Percentiles rank a stretch among this genome's conserved stretches.
phyloP scores from a whole-genome alignment of 768 basidiomycete genomes.

The Collybia nuda region DNA sequence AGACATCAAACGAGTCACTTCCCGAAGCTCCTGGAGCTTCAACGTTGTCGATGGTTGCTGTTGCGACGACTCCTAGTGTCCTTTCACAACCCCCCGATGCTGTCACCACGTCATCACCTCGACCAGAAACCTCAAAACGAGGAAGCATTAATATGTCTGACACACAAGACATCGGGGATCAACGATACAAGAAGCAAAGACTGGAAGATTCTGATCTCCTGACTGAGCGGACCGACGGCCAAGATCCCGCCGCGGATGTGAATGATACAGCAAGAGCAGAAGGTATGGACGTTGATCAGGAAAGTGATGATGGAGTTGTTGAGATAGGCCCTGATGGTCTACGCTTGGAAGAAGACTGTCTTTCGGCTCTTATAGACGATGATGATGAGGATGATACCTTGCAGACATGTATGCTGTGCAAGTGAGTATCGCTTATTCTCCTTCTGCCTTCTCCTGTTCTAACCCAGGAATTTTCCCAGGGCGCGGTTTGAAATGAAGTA shows the following conservation, averaged over 20 bases:
- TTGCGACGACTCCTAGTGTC: neutral
- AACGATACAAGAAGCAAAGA: slow-evolving; percentile 12
- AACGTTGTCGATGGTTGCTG: neutral
- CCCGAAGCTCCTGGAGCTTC: no score
- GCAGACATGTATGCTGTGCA: slow-evolving; percentile 49
- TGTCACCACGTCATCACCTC: neutral
- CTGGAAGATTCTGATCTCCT: slow-evolving; percentile 1
- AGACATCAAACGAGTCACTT: no score
- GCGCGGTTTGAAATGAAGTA: slow-evolving; percentile 31
- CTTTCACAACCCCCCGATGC: neutral
- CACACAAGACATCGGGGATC: neutral
- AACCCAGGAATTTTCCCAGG: slow-evolving; percentile 19
- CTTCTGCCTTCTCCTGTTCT: neutral
- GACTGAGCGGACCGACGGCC: neutral
- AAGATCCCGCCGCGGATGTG: neutral
- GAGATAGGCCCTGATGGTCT: slow-evolving; percentile 42
- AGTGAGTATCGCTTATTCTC: slow-evolving; percentile 34
- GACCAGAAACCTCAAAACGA: slow-evolving; percentile 11
- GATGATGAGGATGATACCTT: slow-evolving; percentile 25
- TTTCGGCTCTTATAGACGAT: slow-evolving; percentile 41
- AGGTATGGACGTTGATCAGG: slow-evolving; percentile 25
- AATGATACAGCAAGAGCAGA: slow-evolving; percentile 8
- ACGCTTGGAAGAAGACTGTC: slow-evolving; percentile 36
- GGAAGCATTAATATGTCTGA: neutral
- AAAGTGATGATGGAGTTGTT: slow-evolving; percentile 32